Percentiles rank a stretch among this genome's conserved stretches.
phyloP scores from a whole-genome alignment of 371 early-diverging fungal species.

The Nosema muscidifuracis region DNA sequence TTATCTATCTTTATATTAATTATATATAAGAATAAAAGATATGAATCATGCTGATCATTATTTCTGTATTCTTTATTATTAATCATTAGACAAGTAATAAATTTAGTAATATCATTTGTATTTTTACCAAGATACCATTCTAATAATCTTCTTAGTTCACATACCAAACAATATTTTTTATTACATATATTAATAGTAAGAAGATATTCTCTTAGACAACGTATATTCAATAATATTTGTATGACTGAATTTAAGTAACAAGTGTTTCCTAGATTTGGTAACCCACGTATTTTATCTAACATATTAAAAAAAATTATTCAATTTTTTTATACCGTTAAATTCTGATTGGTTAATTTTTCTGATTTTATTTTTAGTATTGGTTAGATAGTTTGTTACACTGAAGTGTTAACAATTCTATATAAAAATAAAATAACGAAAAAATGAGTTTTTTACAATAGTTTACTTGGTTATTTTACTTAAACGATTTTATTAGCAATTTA shows the following conservation, averaged over 20 bases:
- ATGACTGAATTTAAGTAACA: conserved; percentile 46
- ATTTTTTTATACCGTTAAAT: too few relatives aligned
- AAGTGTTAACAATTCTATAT: too few relatives aligned
- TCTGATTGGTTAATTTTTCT: too few relatives aligned
- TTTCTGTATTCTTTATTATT: neutral
- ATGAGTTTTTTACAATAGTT: too few relatives aligned
- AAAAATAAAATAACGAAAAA: too few relatives aligned
- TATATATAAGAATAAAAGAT: neutral
- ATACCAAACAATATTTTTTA: neutral
- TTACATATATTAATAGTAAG: neutral
- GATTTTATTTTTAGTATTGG: too few relatives aligned
- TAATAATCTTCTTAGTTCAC: neutral
- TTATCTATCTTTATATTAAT: neutral
- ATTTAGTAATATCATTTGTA: neutral
- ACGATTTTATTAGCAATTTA: too few relatives aligned
- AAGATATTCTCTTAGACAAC: conserved; percentile 14
- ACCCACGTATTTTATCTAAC: conserved; percentile 33
- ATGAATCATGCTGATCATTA: neutral
- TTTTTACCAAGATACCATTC: neutral
- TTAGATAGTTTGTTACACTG: too few relatives aligned
- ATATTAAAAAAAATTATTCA: too few relatives aligned
- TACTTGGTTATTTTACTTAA: too few relatives aligned
- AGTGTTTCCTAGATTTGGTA: conserved; percentile 49
- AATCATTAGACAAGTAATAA: neutral
- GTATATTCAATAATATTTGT: conserved; percentile 28